phyloP scores from a whole-genome alignment of 1,284 basidiomycete genomes.

The Moesziomyces sp. region DNA sequence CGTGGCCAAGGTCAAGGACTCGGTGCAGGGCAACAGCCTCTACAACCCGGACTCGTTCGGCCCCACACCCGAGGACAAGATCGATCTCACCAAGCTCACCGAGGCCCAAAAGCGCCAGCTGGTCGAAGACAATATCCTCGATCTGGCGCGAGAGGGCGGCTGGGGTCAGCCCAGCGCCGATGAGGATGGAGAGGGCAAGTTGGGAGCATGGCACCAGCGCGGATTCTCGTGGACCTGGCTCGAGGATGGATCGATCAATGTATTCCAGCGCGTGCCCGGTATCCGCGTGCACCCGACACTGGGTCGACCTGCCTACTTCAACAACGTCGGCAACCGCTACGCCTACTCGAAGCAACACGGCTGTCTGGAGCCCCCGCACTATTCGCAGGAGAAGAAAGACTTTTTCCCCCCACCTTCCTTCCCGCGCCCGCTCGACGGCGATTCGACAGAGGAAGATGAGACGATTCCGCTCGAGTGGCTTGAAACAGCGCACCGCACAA shows the following conservation, averaged over 20 bases:
- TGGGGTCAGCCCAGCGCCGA: slow-evolving; percentile 11
- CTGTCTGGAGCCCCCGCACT: slow-evolving; percentile 28
- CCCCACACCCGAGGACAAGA: slow-evolving; percentile 18
- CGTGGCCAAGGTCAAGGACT: slow-evolving; percentile 31
- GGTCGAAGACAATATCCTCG: slow-evolving; percentile 41
- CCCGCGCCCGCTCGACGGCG: slow-evolving; percentile 10
- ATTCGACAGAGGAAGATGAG: slow-evolving; percentile 11
- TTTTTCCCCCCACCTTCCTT: slow-evolving; percentile 40
- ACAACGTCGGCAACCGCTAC: slow-evolving; percentile 47
- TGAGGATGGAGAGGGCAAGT: slow-evolving; percentile 1
- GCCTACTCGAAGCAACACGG: slow-evolving; percentile 33
- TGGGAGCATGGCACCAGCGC: slow-evolving; percentile 36
- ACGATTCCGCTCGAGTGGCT: slow-evolving; percentile 43
- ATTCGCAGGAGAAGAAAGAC: slow-evolving; percentile 28
- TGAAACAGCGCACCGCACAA: slow-evolving; percentile 25
- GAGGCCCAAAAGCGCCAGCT: slow-evolving; percentile 38
- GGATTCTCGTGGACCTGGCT: slow-evolving; percentile 48
- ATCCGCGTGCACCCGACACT: slow-evolving; percentile 43
- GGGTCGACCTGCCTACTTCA: slow-evolving; percentile 42
- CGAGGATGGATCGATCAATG: slow-evolving; percentile 46
- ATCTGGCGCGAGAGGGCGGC: slow-evolving; percentile 45
- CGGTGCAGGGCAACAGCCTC: slow-evolving; percentile 42
- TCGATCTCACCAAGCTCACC: slow-evolving; percentile 12
- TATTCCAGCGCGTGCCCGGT: slow-evolving; percentile 47
- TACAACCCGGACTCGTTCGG: slow-evolving; percentile 47